phyloP scores from a whole-genome alignment of 257 asterid species.

The Cinchona pubescens region DNA sequence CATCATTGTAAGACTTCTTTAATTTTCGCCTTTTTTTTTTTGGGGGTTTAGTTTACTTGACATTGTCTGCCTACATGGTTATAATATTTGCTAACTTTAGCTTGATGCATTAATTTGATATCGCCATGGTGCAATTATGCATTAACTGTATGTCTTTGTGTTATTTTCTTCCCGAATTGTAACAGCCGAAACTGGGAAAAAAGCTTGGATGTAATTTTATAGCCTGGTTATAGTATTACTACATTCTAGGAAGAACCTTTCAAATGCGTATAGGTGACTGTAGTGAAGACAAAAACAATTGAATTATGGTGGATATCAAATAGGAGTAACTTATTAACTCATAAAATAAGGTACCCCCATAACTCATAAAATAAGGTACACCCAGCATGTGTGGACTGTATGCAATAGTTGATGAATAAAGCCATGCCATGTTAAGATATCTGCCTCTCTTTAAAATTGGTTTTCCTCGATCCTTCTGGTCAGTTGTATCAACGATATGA shows the following conservation, averaged over 20 bases:
- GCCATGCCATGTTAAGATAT: neutral
- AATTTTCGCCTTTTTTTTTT: neutral
- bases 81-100: neutral
- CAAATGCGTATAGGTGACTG: too few relatives aligned
- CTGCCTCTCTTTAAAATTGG: neutral
- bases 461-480: neutral
- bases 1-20: slow-evolving; percentile 38
- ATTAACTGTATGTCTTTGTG: neutral
- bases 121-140: neutral
- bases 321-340: neutral
- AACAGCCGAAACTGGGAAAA: neutral
- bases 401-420: neutral
- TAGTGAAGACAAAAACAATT: neutral
- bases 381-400: neutral
- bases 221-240: neutral
- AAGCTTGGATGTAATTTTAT: too few relatives aligned
- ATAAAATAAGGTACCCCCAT: too few relatives aligned
- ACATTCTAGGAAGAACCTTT: neutral
- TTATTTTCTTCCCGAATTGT: neutral
- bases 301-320: neutral
- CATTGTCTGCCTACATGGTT: neutral
- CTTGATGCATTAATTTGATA: neutral
- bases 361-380: too few relatives aligned
- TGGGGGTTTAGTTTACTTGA: neutral
- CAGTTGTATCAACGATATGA: neutral